Evolutionary conservation across 768 basidiomycete genomes (phyloP).

Genomic region (Floccularia luteovirens): DNA sequence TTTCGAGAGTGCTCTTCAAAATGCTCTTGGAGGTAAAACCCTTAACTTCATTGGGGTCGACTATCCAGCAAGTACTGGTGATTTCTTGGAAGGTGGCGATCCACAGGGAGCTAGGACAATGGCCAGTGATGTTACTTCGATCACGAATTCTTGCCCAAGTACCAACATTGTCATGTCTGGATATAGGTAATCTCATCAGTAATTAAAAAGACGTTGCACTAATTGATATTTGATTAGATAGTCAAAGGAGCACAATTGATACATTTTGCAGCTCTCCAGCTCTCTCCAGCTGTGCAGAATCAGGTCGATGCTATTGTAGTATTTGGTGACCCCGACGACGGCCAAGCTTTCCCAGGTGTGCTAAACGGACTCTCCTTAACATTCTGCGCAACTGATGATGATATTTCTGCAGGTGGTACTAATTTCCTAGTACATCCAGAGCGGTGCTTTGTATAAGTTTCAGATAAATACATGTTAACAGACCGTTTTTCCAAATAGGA

Average conservation of each 20-base stretch:
- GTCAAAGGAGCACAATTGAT: too few relatives aligned
- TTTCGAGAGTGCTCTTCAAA: not conserved
- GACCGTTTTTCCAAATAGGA: not conserved
- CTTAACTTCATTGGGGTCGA: not conserved
- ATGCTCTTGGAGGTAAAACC: not conserved
- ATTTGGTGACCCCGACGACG: conserved; percentile 27
- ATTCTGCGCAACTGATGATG: conserved; percentile 21
- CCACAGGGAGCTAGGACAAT: conserved; percentile 8
- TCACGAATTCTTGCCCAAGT: conserved; percentile 14
- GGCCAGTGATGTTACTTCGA: conserved; percentile 6
- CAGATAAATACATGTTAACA: not conserved
- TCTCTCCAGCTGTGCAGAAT: conserved; percentile 18
- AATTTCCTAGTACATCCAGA: too few relatives aligned
- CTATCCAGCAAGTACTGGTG: not conserved
- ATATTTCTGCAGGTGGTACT: conserved; percentile 21
- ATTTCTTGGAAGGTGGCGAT: conserved; percentile 9
- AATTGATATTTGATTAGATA: conserved; percentile 6
- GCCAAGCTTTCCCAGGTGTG: conserved; percentile 17
- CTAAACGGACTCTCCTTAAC: conserved; percentile 17
- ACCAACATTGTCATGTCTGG: conserved; percentile 16
- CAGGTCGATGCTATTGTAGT: conserved; percentile 23
- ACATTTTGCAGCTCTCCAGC: too few relatives aligned
- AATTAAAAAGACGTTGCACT: conserved; percentile 3
- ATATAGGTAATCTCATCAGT: conserved; percentile 7
- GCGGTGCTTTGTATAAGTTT: conserved; percentile 6